Evolutionary conservation across 139 green algal species (phyloP), one percentile per base, ranked within the genome.

Genomic region (Mychonastes homosphaera): DNA sequence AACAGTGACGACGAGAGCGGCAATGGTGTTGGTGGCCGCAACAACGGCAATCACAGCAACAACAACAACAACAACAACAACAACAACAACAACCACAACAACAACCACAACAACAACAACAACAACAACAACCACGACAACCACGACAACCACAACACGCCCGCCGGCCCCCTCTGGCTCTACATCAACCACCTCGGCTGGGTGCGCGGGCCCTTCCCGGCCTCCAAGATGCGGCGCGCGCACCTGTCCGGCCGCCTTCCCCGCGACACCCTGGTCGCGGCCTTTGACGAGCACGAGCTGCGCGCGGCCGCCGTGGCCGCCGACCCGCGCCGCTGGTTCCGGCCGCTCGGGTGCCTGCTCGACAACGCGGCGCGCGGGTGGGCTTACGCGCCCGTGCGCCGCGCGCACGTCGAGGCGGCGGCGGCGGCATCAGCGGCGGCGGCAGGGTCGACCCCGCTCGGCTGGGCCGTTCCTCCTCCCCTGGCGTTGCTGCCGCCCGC

Each of bases 171-270:
- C 8, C n/a, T 67, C 39, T 67, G 60, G 60, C 40, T 67, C 9
- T 67, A 67, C 40, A 58, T 67, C 27, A 67, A 67, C 50, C 60
- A 67, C 21, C 23, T 67, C 29, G 60, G 60, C 16, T 44, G 36
- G 36, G 12, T 44, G 15, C 51, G 47, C 10, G 60, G 49, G 23
- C 60, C 60, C 2, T 67, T 67, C 21, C 47, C 50, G 13, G 39
- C 50, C 9, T 49, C 30, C 40, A 67, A 61, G 50, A n/a, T 67
- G 49, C 53, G 59, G 49, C 50, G 54, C 21, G 50, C 50, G 2
- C 60, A 67, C 40, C 60, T 67, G n/a, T 67, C 38, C 19, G 60
- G 60, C 6, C 29, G 60, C 10, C 50, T 67, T 29, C 60, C 60
- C 4, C 50, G 60, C 39, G 39, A 67, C 50, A 67, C 60, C 6